Evolutionary conservation across 768 basidiomycete species (phyloP).

Genomic region (Neoboletus magnificus): DNA sequence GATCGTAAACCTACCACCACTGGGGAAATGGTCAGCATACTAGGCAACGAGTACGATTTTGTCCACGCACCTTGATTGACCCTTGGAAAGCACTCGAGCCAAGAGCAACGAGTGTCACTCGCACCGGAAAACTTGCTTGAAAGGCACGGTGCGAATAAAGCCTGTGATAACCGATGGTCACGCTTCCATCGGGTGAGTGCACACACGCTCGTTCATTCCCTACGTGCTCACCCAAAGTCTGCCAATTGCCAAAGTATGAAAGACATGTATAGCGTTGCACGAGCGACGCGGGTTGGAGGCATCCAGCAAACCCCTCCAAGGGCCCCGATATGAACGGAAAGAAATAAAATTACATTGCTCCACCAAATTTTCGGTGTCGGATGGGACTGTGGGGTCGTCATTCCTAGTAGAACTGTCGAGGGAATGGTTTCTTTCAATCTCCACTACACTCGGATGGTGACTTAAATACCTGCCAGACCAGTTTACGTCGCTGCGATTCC

Average conservation of each 20-base stretch:
- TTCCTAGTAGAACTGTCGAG: not conserved
- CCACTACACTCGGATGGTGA: not conserved
- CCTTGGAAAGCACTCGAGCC: slow-evolving; percentile 10
- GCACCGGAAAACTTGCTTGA: not conserved
- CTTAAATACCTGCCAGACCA: not conserved
- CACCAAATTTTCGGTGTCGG: slow-evolving; percentile 5
- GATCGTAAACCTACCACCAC: slow-evolving; percentile 7
- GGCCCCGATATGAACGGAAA: slow-evolving; percentile 5
- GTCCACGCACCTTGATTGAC: slow-evolving; percentile 4
- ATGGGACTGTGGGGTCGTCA: not conserved
- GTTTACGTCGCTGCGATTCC: not conserved
- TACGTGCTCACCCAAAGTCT: slow-evolving; percentile 7
- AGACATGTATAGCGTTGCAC: slow-evolving; percentile 3
- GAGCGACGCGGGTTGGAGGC: not conserved
- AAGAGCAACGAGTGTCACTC: slow-evolving; percentile 1
- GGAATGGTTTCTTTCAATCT: not conserved
- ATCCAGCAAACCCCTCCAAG: slow-evolving; percentile 5
- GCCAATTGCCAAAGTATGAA: slow-evolving; percentile 8
- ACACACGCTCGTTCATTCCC: not conserved
- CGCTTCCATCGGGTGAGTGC: slow-evolving; percentile 2
- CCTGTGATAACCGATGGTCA: slow-evolving; percentile 13
- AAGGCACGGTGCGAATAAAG: slow-evolving; percentile 8
- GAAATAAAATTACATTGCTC: not conserved
- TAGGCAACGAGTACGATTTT: not conserved
- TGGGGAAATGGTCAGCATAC: not conserved